A percentile compares a stretch with the other conserved stretches of the same genome.
These are phyloP conservation scores for Talaromyces sp. DNA, from an alignment of 2,329 filamentous ascomycete genomes.

Conservation along the genomic window DNA sequence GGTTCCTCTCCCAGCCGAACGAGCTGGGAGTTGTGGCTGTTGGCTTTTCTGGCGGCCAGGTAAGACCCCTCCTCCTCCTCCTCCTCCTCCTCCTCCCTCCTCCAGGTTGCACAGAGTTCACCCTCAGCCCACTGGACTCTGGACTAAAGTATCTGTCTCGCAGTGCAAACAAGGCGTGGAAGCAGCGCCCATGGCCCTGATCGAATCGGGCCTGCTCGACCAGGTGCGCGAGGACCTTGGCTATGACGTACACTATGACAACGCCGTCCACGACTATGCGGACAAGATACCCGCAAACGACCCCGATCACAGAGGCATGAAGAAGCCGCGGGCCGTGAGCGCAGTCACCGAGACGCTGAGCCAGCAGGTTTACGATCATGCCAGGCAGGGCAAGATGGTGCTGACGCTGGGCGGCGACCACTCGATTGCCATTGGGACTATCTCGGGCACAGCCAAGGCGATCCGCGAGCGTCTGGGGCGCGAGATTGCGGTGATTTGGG, in stretches of 20 bases:
- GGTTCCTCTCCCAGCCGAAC: constrained; percentile 73
- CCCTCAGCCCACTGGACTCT: neutral
- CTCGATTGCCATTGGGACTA: constrained; percentile 90
- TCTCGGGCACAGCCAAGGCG: constrained; percentile 81
- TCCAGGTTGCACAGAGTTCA: neutral
- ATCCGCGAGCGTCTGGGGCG: constrained; percentile 74
- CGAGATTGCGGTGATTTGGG: constrained; percentile 96
- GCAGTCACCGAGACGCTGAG: constrained; percentile 77
- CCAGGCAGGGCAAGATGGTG: constrained; percentile 76
- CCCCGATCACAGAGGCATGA: constrained; percentile 85
- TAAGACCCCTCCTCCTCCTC: constrained; percentile 36
- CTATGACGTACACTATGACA: constrained; percentile 82
- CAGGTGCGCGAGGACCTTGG: constrained; percentile 81
- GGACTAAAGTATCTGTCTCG: neutral
- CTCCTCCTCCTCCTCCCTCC: too few species aligned
- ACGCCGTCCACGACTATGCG: constrained; percentile 74
- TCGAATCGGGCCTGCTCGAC: constrained; percentile 78
- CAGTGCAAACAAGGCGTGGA: constrained; percentile 90
- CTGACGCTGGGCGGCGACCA: constrained; percentile 95
- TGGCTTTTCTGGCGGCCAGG: constrained; percentile 94
- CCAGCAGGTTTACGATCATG: constrained; percentile 82
- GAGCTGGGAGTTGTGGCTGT: constrained; percentile 91
- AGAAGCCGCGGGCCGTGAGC: constrained; percentile 81
- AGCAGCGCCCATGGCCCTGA: constrained; percentile 80
- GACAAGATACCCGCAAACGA: constrained; percentile 66